Evolutionary conservation across 2,329 filamentous ascomycete genomes (phyloP).

Genomic region (Paramyrothecium roridum): DNA sequence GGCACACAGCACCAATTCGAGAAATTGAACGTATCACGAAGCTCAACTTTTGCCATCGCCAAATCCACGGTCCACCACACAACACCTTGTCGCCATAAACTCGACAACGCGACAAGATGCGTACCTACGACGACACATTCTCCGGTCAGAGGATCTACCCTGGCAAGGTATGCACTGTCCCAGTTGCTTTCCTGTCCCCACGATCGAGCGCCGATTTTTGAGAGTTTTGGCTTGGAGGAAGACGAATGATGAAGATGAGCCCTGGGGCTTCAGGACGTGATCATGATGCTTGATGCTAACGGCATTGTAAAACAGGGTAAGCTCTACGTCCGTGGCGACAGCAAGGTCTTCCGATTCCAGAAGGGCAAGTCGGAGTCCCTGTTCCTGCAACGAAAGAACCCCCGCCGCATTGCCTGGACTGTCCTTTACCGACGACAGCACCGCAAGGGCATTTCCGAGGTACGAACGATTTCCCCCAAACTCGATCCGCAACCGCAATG

Average conservation of each 20-base stretch:
- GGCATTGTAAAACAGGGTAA: constrained; percentile 69
- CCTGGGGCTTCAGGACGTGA: not conserved
- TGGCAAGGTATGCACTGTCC: constrained; percentile 54
- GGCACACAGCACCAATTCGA: constrained; percentile 36
- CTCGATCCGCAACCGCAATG: not conserved
- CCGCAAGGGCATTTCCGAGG: constrained; percentile 99
- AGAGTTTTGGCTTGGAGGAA: not conserved
- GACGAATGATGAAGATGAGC: not conserved
- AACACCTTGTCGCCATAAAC: constrained; percentile 37
- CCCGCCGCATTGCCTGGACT: constrained; percentile 98
- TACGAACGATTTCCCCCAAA: constrained; percentile 46
- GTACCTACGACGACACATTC: constrained; percentile 66
- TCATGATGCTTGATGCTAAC: constrained; percentile 22
- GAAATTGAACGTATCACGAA: constrained; percentile 34
- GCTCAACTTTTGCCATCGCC: constrained; percentile 32
- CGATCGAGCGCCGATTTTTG: constrained; percentile 7
- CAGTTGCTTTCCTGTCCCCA: not conserved
- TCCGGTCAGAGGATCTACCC: constrained; percentile 66
- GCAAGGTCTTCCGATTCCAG: constrained; percentile 99
- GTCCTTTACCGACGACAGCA: constrained; percentile 97
- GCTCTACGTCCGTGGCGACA: constrained; percentile 99
- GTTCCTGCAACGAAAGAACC: constrained; percentile 99
- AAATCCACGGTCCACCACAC: constrained; percentile 37
- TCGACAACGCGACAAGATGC: constrained; percentile 52
- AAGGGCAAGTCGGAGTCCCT: constrained; percentile 99